These are phyloP conservation scores for Gracilariopsis chorda DNA, from an alignment of 23 red algal species.

Conservation along the genomic window DNA sequence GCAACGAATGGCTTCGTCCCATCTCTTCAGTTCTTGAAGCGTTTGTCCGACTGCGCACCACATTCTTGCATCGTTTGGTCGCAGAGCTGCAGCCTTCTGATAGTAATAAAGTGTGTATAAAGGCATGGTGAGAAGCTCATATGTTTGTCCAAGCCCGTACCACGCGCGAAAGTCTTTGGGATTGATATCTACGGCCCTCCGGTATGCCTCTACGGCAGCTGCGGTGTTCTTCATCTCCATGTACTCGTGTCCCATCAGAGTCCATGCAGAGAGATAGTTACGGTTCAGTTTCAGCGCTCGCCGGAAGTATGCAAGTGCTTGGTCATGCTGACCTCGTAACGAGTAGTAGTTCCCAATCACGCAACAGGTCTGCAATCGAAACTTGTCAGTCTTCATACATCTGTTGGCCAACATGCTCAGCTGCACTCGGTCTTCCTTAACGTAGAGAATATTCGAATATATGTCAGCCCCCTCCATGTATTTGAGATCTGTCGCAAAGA, in stretches of 20 bases:
- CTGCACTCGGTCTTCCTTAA: constrained; percentile 84
- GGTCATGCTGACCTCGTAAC: constrained; percentile 90
- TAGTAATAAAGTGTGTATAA: constrained; percentile 94
- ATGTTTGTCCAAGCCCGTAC: constrained; percentile 95
- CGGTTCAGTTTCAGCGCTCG: constrained; percentile 91
- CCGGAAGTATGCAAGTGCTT: constrained; percentile 88
- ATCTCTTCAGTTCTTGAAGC: constrained; percentile 73
- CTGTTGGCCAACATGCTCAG: constrained; percentile 81
- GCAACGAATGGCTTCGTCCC: constrained; percentile 68
- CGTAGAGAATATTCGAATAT: constrained; percentile 93
- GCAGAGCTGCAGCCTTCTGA: constrained; percentile 83
- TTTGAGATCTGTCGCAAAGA: constrained; percentile 51
- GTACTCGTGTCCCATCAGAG: constrained; percentile 98
- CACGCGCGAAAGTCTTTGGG: constrained; percentile 92
- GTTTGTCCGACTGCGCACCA: constrained; percentile 86
- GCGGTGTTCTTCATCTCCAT: constrained; percentile 97
- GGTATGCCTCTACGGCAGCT: constrained; percentile 90
- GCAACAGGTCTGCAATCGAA: constrained; percentile 88
- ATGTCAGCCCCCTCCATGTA: constrained; percentile 87
- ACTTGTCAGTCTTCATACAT: constrained; percentile 88
- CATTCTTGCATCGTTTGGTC: constrained; percentile 90
- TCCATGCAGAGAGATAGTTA: constrained; percentile 89
- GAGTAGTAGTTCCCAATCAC: constrained; percentile 99
- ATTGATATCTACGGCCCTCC: constrained; percentile 83
- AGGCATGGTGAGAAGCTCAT: constrained; percentile 94